A percentile compares a stretch with the other conserved stretches of the same genome.
Conservation (phyloP, 345 rosid genomes). For the Camelina sativa region DNA sequence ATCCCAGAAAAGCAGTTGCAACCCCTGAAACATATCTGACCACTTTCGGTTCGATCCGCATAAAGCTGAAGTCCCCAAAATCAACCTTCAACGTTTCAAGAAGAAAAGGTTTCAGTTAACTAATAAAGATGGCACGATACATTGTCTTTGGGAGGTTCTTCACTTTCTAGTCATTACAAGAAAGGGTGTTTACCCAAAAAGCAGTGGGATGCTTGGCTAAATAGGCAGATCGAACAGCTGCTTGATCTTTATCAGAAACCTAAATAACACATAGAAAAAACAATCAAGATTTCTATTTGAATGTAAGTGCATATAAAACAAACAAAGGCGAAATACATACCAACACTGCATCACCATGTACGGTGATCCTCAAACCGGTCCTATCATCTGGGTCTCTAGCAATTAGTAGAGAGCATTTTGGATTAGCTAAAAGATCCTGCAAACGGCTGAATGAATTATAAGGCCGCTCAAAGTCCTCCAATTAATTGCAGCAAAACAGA, state of each 20-base stretch:
- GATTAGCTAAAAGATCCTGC: constrained; percentile 82
- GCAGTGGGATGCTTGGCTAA: constrained; percentile 90
- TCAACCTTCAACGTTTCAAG: constrained; percentile 69
- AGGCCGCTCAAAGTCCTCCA: not conserved
- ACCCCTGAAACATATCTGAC: constrained; percentile 89
- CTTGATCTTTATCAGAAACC: constrained; percentile 71
- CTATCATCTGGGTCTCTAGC: constrained; percentile 89
- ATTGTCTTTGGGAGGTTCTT: not conserved
- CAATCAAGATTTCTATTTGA: constrained; percentile 5
- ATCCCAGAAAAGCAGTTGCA: constrained; percentile 90
- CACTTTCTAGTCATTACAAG: constrained; percentile 22
- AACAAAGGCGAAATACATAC: constrained; percentile 50
- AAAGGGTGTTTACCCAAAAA: constrained; percentile 70
- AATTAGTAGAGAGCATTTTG: constrained; percentile 87
- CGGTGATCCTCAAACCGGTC: constrained; percentile 77
- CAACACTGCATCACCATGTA: constrained; percentile 84
- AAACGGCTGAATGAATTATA: constrained; percentile 25
- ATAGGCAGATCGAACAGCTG: constrained; percentile 73
- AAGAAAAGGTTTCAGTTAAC: constrained; percentile 37
- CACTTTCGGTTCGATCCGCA: constrained; percentile 77
- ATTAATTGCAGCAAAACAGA: constrained; percentile 20
- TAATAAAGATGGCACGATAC: not conserved
- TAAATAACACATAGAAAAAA: constrained; percentile 38
- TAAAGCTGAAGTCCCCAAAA: constrained; percentile 92
- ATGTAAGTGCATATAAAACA: not conserved